A percentile compares a stretch with the other conserved stretches of the same genome.
These are phyloP conservation scores for Pleurotus pulmonarius DNA, from an alignment of 768 basidiomycete genomes.

Conservation along the genomic window DNA sequence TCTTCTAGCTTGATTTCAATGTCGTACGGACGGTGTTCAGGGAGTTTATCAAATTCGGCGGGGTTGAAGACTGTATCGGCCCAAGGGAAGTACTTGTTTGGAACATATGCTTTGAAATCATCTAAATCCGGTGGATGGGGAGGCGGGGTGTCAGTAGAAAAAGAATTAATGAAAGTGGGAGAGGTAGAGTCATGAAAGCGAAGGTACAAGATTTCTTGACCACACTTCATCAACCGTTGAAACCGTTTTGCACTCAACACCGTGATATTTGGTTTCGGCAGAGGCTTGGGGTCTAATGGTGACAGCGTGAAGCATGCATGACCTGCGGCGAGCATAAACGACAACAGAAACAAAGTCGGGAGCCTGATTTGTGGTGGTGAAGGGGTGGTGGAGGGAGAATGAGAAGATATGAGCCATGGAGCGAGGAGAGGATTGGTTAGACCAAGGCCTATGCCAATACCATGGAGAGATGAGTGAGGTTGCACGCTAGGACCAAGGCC, in stretches of 20 bases:
- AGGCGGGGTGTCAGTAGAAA: slow-evolving; percentile 6
- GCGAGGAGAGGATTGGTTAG: no score
- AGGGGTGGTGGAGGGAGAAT: no score
- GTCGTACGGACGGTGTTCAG: slow-evolving; percentile 30
- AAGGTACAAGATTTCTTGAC: slow-evolving; percentile 3
- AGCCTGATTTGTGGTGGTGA: no score
- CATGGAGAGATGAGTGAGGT: slow-evolving; percentile 14
- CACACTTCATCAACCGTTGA: not conserved
- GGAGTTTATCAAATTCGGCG: slow-evolving; percentile 21
- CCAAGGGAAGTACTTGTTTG: slow-evolving; percentile 23
- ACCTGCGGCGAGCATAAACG: not conserved
- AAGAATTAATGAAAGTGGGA: slow-evolving; percentile 11
- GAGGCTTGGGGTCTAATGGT: not conserved
- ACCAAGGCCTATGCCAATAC: no score
- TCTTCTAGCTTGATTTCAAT: slow-evolving; percentile 29
- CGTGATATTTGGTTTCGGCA: not conserved
- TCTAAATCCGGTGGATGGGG: not conserved
- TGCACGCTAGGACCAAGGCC: no score
- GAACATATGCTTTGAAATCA: slow-evolving; percentile 15
- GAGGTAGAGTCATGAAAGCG: slow-evolving; percentile 12
- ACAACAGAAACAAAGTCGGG: no score
- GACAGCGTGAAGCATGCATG: not conserved
- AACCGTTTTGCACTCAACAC: not conserved
- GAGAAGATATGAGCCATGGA: no score
- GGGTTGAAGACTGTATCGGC: slow-evolving; percentile 21